Evolutionary conservation across 2,329 filamentous ascomycete species (phyloP), one percentile per base, ranked within the genome.

Genomic region (Karstenula rhodostoma): DNA sequence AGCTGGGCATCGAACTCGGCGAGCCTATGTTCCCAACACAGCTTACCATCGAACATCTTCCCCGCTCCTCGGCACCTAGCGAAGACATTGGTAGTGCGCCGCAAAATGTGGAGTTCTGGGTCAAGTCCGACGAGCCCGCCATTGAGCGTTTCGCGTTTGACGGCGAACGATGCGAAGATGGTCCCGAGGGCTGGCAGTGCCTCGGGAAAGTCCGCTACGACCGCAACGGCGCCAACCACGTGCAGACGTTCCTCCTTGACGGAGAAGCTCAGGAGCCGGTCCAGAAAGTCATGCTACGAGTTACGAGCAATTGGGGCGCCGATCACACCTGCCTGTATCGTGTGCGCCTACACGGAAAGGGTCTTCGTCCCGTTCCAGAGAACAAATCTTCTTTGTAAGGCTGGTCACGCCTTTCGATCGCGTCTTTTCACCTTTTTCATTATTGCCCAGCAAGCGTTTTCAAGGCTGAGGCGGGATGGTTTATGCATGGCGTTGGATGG

Each of bases 1-100:
- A 87, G 56, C 80, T 98, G 17, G 86, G 85, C 9, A 86, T 96
- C 19, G 59, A 70, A 15, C 70, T 82, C 17, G 62, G 70, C 4
- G 68, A 72, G 7, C 65, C 67, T 1, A 73, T 83, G 58, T 73
- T 67, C 52, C 80, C 81, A 1, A 70, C 69, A 5, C 69, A 76
- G 35, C 58, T 84, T 56, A 78, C 78, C n/a, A 70, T 84, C 52
- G 82, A 84, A 65, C 81, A 84, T 67, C 71, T 82, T 27, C 80
- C 80, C 6, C 69, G 73, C 60, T 67, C 61, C 25, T 79, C 74
- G 53, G 77, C 78, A 0, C 71, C 73, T 3, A 57, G 55, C 1
- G 72, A 77, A 27, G 75, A 82, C 63, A 76, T 80, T 46, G 60
- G 52, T 27, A 73, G 74, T 35, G 81, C 82, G 3, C 82, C 82